Conservation (phyloP, 352 stramenopile genomes). For the Hyaloperonospora arabidopsidis region DNA sequence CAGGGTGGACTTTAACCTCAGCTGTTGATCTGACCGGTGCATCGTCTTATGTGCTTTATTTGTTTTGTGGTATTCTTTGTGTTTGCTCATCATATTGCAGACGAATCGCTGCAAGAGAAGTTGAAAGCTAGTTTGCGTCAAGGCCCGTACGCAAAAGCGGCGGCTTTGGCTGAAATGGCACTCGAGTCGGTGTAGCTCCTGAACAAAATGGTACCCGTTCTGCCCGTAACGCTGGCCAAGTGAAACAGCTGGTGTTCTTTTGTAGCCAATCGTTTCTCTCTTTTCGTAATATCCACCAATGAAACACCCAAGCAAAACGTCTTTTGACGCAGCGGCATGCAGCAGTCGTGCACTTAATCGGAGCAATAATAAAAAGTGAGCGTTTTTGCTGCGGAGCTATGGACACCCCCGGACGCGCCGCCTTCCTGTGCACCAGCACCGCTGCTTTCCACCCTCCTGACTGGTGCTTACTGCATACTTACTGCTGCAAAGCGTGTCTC, state of each 20-base stretch:
- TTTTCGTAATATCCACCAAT: not conserved
- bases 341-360: too few species aligned
- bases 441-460: slow-evolving; percentile 72
- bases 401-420: slow-evolving; percentile 49
- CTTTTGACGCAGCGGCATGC: too few species aligned
- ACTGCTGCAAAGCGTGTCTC: not conserved
- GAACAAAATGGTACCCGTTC: too few species aligned
- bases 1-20: too few species aligned
- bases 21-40: slow-evolving; percentile 4
- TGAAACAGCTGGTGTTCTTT: too few species aligned
- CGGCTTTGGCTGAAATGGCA: slow-evolving; percentile 37
- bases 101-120: slow-evolving; percentile 47
- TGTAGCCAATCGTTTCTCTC: not conserved
- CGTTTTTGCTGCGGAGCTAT: slow-evolving; percentile 11
- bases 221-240: too few species aligned
- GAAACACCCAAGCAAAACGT: not conserved
- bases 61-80: slow-evolving; percentile 4
- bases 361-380: slow-evolving; percentile 3
- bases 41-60: slow-evolving; percentile 19
- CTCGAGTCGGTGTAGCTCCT: slow-evolving; percentile 38
- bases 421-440: slow-evolving; percentile 73
- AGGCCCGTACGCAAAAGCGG: slow-evolving; percentile 57
- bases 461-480: slow-evolving; percentile 30
- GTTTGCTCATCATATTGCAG: slow-evolving; percentile 29
- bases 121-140: slow-evolving; percentile 43